Conservation (phyloP, 2,329 filamentous ascomycete genomes). For the Aulographum hederae region DNA sequence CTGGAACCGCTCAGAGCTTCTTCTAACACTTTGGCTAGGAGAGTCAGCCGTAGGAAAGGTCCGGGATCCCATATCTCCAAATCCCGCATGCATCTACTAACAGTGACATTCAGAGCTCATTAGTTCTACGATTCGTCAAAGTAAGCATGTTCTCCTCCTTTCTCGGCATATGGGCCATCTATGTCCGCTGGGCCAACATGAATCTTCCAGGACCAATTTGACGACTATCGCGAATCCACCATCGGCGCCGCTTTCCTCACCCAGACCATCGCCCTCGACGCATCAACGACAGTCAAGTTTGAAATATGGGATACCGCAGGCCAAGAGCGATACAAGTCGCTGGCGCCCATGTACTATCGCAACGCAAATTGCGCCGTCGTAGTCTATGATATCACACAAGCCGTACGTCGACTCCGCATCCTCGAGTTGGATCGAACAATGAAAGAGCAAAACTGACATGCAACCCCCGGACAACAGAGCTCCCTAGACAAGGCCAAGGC, state of each 20-base stretch:
- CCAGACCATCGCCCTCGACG: conserved; percentile 95
- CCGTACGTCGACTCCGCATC: conserved; percentile 41
- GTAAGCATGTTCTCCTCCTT: conserved; percentile 32
- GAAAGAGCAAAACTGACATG: conserved; percentile 9
- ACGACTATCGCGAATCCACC: conserved; percentile 92
- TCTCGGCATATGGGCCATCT: not conserved
- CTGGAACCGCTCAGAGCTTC: too few species aligned
- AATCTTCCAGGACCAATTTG: conserved; percentile 74
- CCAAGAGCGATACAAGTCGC: conserved; percentile 96
- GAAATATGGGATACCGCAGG: conserved; percentile 99
- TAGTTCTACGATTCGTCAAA: conserved; percentile 97
- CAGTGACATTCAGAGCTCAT: conserved; percentile 52
- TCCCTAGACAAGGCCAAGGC: conserved; percentile 98
- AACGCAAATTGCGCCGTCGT: conserved; percentile 99
- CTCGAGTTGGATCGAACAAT: too few species aligned
- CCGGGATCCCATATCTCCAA: too few species aligned
- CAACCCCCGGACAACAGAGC: too few species aligned
- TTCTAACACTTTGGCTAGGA: conserved; percentile 36
- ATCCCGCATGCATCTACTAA: conserved; percentile 2
- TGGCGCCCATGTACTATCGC: conserved; percentile 98
- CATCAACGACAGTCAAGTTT: conserved; percentile 97
- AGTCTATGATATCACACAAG: conserved; percentile 98
- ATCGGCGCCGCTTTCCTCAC: conserved; percentile 98
- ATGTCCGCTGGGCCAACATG: not conserved
- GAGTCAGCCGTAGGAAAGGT: conserved; percentile 99